Percentiles rank a stretch among this genome's conserved stretches.
Evolutionary conservation across 306 rosid genomes (phyloP).

Genomic region (Quercus berberidifolia): DNA sequence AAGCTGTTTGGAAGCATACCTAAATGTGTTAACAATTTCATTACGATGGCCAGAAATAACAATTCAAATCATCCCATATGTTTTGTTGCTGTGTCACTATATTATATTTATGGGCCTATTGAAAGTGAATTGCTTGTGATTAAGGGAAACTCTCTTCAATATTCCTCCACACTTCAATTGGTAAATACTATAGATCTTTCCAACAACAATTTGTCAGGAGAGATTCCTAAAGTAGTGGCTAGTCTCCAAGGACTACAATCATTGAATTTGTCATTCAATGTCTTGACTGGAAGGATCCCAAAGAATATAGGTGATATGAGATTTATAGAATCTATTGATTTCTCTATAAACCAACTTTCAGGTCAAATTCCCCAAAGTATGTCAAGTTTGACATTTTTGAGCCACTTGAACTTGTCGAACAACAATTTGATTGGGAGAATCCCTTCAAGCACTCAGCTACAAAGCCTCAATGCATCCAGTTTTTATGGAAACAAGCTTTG

Average conservation of each 20-base stretch:
- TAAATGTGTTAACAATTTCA: no score
- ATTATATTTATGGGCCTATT: no score
- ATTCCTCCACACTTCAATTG: not conserved
- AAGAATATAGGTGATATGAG: not conserved
- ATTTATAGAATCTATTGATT: not conserved
- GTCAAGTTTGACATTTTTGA: not conserved
- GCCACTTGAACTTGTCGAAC: not conserved
- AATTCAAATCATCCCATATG: no score
- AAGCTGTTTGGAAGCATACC: no score
- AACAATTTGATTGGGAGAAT: conserved; percentile 10
- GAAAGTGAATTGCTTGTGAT: not conserved
- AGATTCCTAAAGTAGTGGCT: conserved; percentile 2
- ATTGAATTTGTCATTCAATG: not conserved
- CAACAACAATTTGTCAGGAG: not conserved
- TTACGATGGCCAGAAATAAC: no score
- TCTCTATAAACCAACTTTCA: conserved; percentile 12
- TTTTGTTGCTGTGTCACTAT: no score
- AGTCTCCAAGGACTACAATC: not conserved
- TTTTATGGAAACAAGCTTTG: not conserved
- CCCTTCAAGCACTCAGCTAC: not conserved
- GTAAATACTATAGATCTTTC: conserved; percentile 4
- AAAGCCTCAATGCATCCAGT: not conserved
- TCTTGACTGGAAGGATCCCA: not conserved
- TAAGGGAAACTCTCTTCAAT: not conserved
- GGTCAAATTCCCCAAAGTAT: conserved; percentile 7